phyloP scores from a whole-genome alignment of 352 stramenopile species.

The Phytophthora tentaculata region DNA sequence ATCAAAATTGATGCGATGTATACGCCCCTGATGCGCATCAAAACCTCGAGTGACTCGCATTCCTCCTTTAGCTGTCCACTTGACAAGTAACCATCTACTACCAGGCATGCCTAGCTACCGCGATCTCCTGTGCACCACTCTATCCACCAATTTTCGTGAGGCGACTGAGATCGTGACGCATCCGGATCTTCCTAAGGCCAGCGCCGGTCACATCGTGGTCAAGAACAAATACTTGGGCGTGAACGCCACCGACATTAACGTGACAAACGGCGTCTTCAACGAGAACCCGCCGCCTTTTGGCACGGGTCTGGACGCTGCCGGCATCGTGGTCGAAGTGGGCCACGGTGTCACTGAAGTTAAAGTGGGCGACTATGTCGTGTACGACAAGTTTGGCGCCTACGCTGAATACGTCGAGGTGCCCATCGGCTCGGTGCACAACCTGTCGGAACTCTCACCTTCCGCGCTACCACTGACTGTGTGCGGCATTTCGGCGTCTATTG shows the following conservation, averaged over 20 bases:
- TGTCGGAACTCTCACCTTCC: conserved; percentile 28
- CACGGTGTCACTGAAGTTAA: conserved; percentile 45
- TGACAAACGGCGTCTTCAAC: conserved; percentile 58
- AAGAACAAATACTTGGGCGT: conserved; percentile 52
- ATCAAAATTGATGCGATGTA: conserved; percentile 13
- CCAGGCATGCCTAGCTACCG: conserved; percentile 29
- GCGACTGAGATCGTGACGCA: conserved; percentile 41
- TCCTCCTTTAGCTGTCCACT: conserved; percentile 19
- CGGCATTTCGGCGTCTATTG: conserved; percentile 53
- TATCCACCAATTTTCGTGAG: conserved; percentile 49
- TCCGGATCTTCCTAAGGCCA: conserved; percentile 29
- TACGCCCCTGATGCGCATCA: conserved; percentile 8
- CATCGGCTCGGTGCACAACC: conserved; percentile 34
- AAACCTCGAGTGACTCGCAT: no score
- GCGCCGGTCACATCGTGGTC: conserved; percentile 34
- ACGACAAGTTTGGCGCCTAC: conserved; percentile 42
- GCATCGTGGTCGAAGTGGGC: conserved; percentile 44
- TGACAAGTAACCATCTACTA: not conserved
- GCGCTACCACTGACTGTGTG: conserved; percentile 50
- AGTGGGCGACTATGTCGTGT: conserved; percentile 49
- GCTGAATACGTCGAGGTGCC: conserved; percentile 54
- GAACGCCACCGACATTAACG: conserved; percentile 60
- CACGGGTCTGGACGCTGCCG: conserved; percentile 50
- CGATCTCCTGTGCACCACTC: conserved; percentile 40
- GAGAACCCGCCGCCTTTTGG: conserved; percentile 51